Conservation (phyloP, 2,329 filamentous ascomycete species). For the Alternaria alternata region DNA sequence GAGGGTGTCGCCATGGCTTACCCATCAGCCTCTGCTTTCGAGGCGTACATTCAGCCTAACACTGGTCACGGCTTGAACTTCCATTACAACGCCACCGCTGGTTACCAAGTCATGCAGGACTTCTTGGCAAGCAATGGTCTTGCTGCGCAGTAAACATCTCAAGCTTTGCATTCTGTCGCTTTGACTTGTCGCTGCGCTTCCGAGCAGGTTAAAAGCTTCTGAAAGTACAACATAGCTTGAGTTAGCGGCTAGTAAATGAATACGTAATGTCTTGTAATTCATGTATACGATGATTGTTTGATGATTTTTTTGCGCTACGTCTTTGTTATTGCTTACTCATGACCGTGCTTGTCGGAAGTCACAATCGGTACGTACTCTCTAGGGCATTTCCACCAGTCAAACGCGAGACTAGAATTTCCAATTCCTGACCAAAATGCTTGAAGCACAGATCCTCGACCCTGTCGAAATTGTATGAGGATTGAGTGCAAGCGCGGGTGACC, state of each 20-base stretch:
- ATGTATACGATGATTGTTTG: not conserved
- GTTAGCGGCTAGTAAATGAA: not conserved
- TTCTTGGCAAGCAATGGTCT: constrained; percentile 45
- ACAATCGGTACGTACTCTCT: not conserved
- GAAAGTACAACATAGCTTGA: not conserved
- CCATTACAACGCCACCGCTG: constrained; percentile 53
- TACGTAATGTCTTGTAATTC: not conserved
- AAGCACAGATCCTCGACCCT: not conserved
- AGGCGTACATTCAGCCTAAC: constrained; percentile 62
- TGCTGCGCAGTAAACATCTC: constrained; percentile 10
- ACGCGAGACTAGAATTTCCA: constrained; percentile 4
- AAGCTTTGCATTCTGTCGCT: not conserved
- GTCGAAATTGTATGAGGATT: not conserved
- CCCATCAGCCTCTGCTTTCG: constrained; percentile 58
- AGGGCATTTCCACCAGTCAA: not conserved
- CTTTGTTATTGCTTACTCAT: not conserved
- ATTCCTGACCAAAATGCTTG: constrained; percentile 19
- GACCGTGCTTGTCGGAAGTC: not conserved
- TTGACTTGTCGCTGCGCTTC: not conserved
- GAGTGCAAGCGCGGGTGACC: constrained; percentile 4
- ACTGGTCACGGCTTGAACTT: constrained; percentile 60
- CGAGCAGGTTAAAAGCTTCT: not conserved
- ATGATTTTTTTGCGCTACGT: not conserved
- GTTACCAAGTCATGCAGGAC: constrained; percentile 49
- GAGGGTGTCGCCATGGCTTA: constrained; percentile 55